These are phyloP conservation scores for Cutaneotrichosporon cavernicola DNA, from an alignment of 1,284 basidiomycete genomes.

Conservation along the genomic window DNA sequence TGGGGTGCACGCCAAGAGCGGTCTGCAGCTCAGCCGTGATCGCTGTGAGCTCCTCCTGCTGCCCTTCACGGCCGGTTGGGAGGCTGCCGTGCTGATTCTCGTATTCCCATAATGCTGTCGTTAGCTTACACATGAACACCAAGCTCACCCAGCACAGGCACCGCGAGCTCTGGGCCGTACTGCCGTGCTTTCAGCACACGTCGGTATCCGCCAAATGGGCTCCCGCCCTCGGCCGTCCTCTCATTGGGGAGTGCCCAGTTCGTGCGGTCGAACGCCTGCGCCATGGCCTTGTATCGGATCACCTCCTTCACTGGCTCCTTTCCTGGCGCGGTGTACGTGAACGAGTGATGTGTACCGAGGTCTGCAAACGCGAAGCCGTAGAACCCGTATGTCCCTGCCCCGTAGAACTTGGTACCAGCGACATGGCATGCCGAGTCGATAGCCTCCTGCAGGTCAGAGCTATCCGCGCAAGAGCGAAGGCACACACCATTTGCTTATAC, in stretches of 20 bases:
- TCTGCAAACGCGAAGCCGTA: constrained; percentile 94
- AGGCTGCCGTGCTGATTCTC: constrained; percentile 62
- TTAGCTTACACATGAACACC: neutral
- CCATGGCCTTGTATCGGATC: constrained; percentile 65
- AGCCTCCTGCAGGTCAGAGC: constrained; percentile 59
- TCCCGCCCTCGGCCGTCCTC: constrained; percentile 31
- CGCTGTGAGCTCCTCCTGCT: constrained; percentile 60
- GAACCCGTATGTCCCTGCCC: constrained; percentile 84
- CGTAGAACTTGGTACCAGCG: constrained; percentile 75
- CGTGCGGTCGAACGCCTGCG: constrained; percentile 61
- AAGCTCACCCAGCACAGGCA: constrained; percentile 5
- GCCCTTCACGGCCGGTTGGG: constrained; percentile 59
- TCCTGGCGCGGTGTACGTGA: constrained; percentile 60
- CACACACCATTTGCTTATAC: constrained; percentile 66
- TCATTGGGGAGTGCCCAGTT: constrained; percentile 34
- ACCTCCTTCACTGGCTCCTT: constrained; percentile 58
- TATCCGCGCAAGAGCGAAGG: neutral
- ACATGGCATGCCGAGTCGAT: constrained; percentile 75
- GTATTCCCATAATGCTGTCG: constrained; percentile 77
- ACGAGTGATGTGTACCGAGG: constrained; percentile 73
- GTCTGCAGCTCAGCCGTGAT: constrained; percentile 63
- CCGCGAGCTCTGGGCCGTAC: constrained; percentile 3
- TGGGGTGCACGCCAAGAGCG: constrained; percentile 67
- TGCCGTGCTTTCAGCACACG: constrained; percentile 59
- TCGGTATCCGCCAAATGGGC: constrained; percentile 68